These are phyloP conservation scores for Sugiyamaella novakii DNA, from an alignment of 1,139 yeast genomes.

Conservation along the genomic window DNA sequence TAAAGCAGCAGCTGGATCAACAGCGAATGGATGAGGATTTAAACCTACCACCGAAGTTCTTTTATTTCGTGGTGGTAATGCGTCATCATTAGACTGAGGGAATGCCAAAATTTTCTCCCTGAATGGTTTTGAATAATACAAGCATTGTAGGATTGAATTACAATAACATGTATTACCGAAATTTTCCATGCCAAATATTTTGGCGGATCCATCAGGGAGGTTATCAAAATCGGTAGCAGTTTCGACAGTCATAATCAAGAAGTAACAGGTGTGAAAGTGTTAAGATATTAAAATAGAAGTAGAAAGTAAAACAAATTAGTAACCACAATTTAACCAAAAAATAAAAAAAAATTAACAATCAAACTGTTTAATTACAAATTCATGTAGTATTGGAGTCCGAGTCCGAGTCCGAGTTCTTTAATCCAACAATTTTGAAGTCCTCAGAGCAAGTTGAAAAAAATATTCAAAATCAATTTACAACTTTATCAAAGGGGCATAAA, in stretches of 20 bases:
- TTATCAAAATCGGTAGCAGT: slow-evolving; percentile 25
- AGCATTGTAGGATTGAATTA: slow-evolving; percentile 86
- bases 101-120: slow-evolving; percentile 58
- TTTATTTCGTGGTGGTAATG: slow-evolving; percentile 18
- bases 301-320: too few species aligned
- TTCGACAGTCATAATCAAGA: slow-evolving; percentile 24
- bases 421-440: too few species aligned
- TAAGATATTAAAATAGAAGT: too few species aligned
- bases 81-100: slow-evolving; percentile 15
- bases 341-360: too few species aligned
- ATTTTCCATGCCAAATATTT: slow-evolving; percentile 92
- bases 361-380: too few species aligned
- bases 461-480: too few species aligned
- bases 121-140: slow-evolving; percentile 72
- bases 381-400: too few species aligned
- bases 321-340: too few species aligned
- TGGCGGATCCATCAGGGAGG: slow-evolving; percentile 39
- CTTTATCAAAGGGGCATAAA: too few species aligned
- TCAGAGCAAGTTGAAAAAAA: too few species aligned
- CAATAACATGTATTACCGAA: slow-evolving; percentile 94
- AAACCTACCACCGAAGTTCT: slow-evolving; percentile 39
- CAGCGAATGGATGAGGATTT: slow-evolving; percentile 43
- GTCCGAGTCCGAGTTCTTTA: too few species aligned
- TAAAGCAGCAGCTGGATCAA: slow-evolving; percentile 36
- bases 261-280: too few species aligned